Percentiles rank a stretch among this genome's conserved stretches.
Conservation (phyloP, 2,329 filamentous ascomycete genomes). For the Aureobasidium vineae region DNA sequence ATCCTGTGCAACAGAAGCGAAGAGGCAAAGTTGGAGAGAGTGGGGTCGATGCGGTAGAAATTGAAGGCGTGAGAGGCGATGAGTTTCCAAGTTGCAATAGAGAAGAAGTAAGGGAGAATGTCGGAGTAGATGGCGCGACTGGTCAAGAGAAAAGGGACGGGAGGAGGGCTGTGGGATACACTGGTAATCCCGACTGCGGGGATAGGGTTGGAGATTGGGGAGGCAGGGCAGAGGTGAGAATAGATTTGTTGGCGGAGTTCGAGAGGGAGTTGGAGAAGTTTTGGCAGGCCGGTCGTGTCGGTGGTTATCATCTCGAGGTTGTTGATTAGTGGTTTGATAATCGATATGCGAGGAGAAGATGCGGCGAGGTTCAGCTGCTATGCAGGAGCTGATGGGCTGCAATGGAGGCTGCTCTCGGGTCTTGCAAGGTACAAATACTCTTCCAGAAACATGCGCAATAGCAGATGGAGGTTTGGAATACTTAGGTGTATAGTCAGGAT, state of each 20-base stretch:
- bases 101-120: slow-evolving; percentile 37
- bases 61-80: slow-evolving; percentile 41
- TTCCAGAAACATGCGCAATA: neutral
- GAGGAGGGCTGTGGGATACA: slow-evolving; percentile 36
- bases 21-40: slow-evolving; percentile 34
- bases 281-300: neutral
- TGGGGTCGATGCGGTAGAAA: slow-evolving; percentile 39
- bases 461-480: neutral
- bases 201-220: slow-evolving; percentile 35
- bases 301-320: neutral
- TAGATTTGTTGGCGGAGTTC: slow-evolving; percentile 49
- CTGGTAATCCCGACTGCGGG: slow-evolving; percentile 36
- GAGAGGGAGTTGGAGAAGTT: slow-evolving; percentile 41
- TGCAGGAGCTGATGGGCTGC: neutral
- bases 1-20: slow-evolving; percentile 32
- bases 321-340: neutral
- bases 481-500: neutral
- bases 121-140: slow-evolving; percentile 35
- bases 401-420: neutral
- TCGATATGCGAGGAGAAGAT: neutral
- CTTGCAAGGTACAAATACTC: neutral
- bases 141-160: slow-evolving; percentile 33
- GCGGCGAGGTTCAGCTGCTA: slow-evolving; percentile 2
- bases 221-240: slow-evolving; percentile 37
- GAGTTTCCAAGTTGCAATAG: slow-evolving; percentile 37